Base-by-base conservation (phyloP, 768 basidiomycete species). In the Tulasnella calospora region DNA sequence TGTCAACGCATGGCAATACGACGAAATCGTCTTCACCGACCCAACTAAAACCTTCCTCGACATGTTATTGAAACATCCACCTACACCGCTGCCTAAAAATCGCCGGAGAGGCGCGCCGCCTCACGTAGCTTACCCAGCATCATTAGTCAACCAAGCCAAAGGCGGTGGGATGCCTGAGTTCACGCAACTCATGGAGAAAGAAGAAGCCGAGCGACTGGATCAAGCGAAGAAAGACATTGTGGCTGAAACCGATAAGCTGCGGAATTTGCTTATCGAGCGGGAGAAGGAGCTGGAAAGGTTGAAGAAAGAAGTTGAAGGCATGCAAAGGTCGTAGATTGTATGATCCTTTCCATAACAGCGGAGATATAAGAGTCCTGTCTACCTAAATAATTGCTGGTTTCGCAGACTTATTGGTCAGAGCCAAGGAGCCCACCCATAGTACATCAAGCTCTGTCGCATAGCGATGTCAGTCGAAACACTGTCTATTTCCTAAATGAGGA, bases 1-100 rank as follows among this genome's bases (percentile, higher is more conserved):
- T 0, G 94, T 99, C 38, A 93, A 98, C 83, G 93, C 95, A 0
- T 99, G 97, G 96, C 97, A 99, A 82, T 99, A 99, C 85, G 97
- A 99, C 84, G 98, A 99, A 85, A 89, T 99, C 80, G 94, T 99
- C 74, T 99, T 99, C 85, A 89, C 91, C 82, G 97, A 99, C 81
- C 98, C 98, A 0, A 94, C 92, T 80, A 91, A 93, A 79, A 87
- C 90, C 47, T 96, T 99, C 85, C 89, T 98, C 80, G 90, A 90
- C 81, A 87, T 93, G 73, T 89, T 99, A 74, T 92, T 91, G 0
- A 85, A 87, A n/a, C 89, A 96, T 82, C 91, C 94, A 1, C 95
- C 96, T 0, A 96, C 93, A 0, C 90, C 90, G 3, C 86, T 99
- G 0, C 92, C 94, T 0, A 92, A 89, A 81, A 79, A 81, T 15